Evolutionary conservation across 257 asterid genomes (phyloP).

Genomic region (Parsonsia alboflavescens): DNA sequence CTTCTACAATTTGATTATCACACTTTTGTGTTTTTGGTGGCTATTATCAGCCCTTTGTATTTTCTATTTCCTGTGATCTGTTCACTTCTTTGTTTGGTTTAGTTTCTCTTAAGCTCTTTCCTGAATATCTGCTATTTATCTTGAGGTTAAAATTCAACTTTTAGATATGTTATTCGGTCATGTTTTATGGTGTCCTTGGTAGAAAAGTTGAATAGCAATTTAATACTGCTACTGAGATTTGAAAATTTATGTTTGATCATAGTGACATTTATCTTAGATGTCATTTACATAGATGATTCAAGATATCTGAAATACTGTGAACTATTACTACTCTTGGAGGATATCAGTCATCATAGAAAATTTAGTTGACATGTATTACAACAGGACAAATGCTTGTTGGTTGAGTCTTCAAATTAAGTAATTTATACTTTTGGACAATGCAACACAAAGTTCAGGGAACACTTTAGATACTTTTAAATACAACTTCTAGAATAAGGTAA

Average conservation of each 20-base stretch:
- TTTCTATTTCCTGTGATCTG: neutral
- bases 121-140: neutral
- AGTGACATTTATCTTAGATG: neutral
- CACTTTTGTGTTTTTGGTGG: neutral
- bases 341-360: neutral
- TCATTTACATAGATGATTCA: neutral
- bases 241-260: neutral
- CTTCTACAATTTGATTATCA: no score
- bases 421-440: neutral
- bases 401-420: neutral
- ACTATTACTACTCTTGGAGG: neutral
- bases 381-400: no score
- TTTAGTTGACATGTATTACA: neutral
- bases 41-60: neutral
- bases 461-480: neutral
- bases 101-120: no score
- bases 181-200: neutral
- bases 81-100: neutral
- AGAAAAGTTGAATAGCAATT: neutral
- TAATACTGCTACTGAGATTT: neutral
- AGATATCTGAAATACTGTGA: neutral
- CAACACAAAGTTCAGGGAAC: neutral
- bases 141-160: no score
- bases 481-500: neutral
- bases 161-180: neutral